Evolutionary conservation across 1,284 basidiomycete genomes (phyloP).

Genomic region (Porogramme epimiltina): DNA sequence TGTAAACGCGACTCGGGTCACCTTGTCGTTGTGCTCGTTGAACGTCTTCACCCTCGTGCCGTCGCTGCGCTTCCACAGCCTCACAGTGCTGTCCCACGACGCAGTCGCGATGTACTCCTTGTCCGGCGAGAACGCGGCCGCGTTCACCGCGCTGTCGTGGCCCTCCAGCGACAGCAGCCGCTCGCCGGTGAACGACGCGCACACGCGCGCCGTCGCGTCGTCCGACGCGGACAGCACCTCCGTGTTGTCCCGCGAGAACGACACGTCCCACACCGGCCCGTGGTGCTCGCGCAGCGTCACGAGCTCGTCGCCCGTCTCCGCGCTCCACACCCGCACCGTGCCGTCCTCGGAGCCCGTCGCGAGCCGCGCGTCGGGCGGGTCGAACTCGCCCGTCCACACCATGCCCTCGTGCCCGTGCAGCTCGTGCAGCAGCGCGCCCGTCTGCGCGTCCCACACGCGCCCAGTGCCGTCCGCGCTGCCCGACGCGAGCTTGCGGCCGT

Average conservation of each 20-base stretch:
- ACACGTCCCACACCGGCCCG: constrained; percentile 17
- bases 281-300: constrained; percentile 17
- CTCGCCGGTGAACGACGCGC: constrained; percentile 22
- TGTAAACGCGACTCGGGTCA: constrained; percentile 21
- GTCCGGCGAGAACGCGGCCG: constrained; percentile 25
- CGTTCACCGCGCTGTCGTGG: constrained; percentile 12
- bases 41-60: constrained; percentile 6
- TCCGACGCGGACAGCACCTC: constrained; percentile 18
- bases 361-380: constrained; percentile 24
- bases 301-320: constrained; percentile 21
- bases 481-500: constrained; percentile 19
- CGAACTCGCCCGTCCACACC: constrained; percentile 24
- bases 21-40: constrained; percentile 17
- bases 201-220: constrained; percentile 16
- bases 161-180: constrained; percentile 19
- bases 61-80: constrained; percentile 23
- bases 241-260: constrained; percentile 18
- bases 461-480: constrained; percentile 20
- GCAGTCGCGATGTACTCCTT: constrained; percentile 23
- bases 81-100: constrained; percentile 24
- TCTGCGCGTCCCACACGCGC: constrained; percentile 18
- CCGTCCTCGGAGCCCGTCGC: constrained; percentile 28
- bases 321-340: constrained; percentile 21
- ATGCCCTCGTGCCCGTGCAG: constrained; percentile 19
- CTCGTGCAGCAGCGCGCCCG: constrained; percentile 2